Evolutionary conservation across 2,329 filamentous ascomycete genomes (phyloP).

Genomic region (Penicillium glabrum): DNA sequence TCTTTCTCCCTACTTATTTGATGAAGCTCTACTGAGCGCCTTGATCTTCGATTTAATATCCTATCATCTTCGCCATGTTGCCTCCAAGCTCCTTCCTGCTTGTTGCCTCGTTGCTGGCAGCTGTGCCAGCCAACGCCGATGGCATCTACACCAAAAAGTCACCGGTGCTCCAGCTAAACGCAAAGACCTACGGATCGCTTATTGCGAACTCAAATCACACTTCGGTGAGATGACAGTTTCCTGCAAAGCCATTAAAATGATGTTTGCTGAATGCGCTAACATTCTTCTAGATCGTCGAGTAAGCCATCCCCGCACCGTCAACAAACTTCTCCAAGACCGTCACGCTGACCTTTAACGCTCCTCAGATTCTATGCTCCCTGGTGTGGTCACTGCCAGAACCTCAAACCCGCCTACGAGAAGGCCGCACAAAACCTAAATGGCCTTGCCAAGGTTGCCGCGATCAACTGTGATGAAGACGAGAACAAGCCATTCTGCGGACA

Average conservation of each 20-base stretch:
- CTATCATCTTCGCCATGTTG: conserved; percentile 27
- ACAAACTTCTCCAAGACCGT: background rate
- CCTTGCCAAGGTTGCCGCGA: conserved; percentile 87
- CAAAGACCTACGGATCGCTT: conserved; percentile 75
- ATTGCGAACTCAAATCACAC: conserved; percentile 90
- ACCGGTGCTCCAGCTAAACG: conserved; percentile 78
- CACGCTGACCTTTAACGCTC: conserved; percentile 32
- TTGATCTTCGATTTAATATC: background rate
- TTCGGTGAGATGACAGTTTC: conserved; percentile 62
- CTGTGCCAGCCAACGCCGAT: conserved; percentile 64
- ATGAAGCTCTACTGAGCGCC: background rate
- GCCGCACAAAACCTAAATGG: conserved; percentile 86
- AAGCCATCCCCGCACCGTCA: conserved; percentile 29
- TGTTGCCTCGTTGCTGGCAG: conserved; percentile 63
- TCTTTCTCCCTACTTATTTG: background rate
- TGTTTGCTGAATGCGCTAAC: conserved; percentile 2
- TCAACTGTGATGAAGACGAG: conserved; percentile 90
- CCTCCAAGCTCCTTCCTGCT: conserved; percentile 49
- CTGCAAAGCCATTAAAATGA: background rate
- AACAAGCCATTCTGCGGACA: conserved; percentile 85
- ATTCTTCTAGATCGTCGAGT: conserved; percentile 53
- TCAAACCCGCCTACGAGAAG: conserved; percentile 95
- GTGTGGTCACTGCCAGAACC: conserved; percentile 96
- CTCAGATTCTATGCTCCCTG: conserved; percentile 91
- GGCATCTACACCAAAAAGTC: conserved; percentile 84